Conservation (phyloP, 371 early-diverging fungal species). For the Conidiobolus incongruus region DNA sequence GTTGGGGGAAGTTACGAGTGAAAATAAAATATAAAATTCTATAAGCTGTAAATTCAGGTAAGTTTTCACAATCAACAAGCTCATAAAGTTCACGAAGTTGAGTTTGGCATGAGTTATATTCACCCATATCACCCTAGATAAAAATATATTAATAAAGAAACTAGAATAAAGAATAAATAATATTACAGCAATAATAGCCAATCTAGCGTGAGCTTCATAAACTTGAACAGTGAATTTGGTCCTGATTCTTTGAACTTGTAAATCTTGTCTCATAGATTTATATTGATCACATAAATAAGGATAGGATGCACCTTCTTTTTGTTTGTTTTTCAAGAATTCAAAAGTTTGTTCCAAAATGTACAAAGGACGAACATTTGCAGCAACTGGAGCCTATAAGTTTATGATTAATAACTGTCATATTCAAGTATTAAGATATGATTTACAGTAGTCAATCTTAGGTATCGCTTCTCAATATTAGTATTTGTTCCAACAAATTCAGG, state of each 20-base stretch:
- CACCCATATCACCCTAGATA: conserved; percentile 83
- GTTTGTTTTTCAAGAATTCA: conserved; percentile 44
- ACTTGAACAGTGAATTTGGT: conserved; percentile 80
- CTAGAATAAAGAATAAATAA: neutral
- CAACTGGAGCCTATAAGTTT: conserved; percentile 65
- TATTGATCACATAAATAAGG: conserved; percentile 87
- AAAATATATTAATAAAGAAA: neutral
- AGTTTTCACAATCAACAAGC: conserved; percentile 32
- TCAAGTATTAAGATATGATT: neutral
- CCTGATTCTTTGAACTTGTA: conserved; percentile 76
- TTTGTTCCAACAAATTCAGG: conserved; percentile 55
- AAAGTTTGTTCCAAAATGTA: conserved; percentile 45
- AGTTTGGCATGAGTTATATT: conserved; percentile 91
- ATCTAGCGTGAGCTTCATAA: conserved; percentile 82
- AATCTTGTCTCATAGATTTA: conserved; percentile 85
- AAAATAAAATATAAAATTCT: conserved; percentile 71
- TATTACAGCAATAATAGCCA: conserved; percentile 21
- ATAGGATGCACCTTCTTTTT: conserved; percentile 61
- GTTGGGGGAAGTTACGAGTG: conserved; percentile 24
- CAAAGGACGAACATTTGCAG: conserved; percentile 69
- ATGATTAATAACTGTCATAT: neutral
- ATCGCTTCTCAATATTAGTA: conserved; percentile 59
- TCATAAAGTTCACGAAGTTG: conserved; percentile 68
- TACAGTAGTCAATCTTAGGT: conserved; percentile 73
- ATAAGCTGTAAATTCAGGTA: conserved; percentile 78